Evolutionary conservation across 306 rosid genomes (phyloP).

Genomic region (Corylus heterophylla): DNA sequence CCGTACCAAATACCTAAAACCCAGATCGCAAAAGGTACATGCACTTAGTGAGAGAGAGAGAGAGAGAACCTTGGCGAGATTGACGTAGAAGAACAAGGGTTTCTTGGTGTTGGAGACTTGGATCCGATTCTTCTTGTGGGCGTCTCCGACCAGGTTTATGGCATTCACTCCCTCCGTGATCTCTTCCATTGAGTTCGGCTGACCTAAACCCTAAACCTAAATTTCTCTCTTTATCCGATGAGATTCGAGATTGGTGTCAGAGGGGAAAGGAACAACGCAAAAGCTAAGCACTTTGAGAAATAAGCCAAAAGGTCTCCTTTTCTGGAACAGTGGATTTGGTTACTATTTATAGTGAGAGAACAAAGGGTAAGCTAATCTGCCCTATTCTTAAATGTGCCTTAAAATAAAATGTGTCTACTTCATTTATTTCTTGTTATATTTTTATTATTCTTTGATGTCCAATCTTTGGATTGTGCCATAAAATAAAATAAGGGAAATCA

Average conservation of each 20-base stretch:
- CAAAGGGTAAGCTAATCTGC: too few relatives aligned
- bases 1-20: not conserved
- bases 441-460: too few relatives aligned
- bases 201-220: constrained; percentile 35
- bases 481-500: too few relatives aligned
- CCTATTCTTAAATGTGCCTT: not conserved
- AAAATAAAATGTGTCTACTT: too few relatives aligned
- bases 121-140: constrained; percentile 60
- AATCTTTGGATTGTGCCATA: too few relatives aligned
- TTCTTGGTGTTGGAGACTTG: constrained; percentile 68
- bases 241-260: not conserved
- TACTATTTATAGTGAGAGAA: too few relatives aligned
- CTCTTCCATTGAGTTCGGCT: constrained; percentile 44
- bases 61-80: constrained; percentile 54
- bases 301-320: too few relatives aligned
- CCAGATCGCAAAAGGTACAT: constrained; percentile 2
- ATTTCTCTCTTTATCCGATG: not conserved
- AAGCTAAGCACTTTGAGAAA: not conserved
- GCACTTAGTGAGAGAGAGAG: not conserved
- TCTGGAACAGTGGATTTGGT: too few relatives aligned
- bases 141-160: constrained; percentile 36
- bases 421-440: too few relatives aligned
- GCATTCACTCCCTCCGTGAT: constrained; percentile 58
- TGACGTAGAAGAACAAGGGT: constrained; percentile 62
- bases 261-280: not conserved